Conservation (phyloP, 2,329 filamentous ascomycete genomes). For the Oidium heveae region DNA sequence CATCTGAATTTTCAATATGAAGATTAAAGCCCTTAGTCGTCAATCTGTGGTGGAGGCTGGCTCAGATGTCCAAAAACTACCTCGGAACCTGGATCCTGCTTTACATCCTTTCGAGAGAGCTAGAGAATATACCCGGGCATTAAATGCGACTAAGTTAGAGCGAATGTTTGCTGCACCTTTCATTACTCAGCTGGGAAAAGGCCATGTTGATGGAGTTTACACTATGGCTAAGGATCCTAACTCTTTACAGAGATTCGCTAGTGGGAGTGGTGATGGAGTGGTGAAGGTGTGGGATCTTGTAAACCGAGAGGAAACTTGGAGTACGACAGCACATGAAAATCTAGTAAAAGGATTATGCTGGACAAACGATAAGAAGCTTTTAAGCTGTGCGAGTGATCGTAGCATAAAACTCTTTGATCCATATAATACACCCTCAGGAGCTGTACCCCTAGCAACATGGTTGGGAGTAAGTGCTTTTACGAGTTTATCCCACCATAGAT, state of each 20-base stretch:
- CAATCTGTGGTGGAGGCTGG: constrained; percentile 41
- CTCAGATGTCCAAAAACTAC: constrained; percentile 35
- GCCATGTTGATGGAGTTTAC: constrained; percentile 82
- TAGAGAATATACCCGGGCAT: constrained; percentile 53
- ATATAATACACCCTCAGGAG: constrained; percentile 42
- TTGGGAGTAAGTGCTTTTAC: constrained; percentile 66
- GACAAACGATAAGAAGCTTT: constrained; percentile 60
- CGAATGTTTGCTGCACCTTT: constrained; percentile 78
- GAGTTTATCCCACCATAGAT: constrained; percentile 58
- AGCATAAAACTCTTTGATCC: constrained; percentile 83
- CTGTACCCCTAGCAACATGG: constrained; percentile 61
- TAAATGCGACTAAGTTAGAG: constrained; percentile 77
- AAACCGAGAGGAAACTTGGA: constrained; percentile 47
- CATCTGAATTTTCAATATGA: constrained; percentile 15
- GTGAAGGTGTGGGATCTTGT: constrained; percentile 81
- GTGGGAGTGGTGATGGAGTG: constrained; percentile 72
- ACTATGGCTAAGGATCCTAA: constrained; percentile 57
- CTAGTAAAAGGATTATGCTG: constrained; percentile 81
- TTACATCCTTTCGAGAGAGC: constrained; percentile 56
- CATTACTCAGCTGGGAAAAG: constrained; percentile 61
- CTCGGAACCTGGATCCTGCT: constrained; percentile 55
- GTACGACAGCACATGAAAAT: constrained; percentile 67
- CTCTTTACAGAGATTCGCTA: constrained; percentile 49
- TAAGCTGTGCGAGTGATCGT: constrained; percentile 69
- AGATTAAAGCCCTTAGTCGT: constrained; percentile 41